Conservation (phyloP, 257 asterid species). For the Dorcoceras hygrometricum region DNA sequence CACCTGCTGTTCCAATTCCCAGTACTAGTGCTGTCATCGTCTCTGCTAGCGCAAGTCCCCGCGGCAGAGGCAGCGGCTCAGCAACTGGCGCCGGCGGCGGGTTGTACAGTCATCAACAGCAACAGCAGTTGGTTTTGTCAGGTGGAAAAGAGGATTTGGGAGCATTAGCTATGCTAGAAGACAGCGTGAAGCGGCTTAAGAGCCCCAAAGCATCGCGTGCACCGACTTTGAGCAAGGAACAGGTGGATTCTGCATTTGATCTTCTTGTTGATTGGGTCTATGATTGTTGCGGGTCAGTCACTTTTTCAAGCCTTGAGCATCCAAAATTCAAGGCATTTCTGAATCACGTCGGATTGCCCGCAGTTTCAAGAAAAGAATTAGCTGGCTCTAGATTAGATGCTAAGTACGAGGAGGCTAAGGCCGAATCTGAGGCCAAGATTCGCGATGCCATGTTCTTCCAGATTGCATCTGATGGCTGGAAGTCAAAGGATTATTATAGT, state of each 20-base stretch:
- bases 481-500: constrained; percentile 30
- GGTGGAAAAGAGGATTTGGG: constrained; percentile 97
- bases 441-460: constrained; percentile 98
- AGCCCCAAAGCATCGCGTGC: constrained; percentile 74
- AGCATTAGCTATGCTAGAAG: constrained; percentile 80
- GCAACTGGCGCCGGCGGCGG: constrained; percentile 25
- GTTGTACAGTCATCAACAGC: constrained; percentile 42
- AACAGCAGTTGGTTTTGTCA: constrained; percentile 58
- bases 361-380: constrained; percentile 56
- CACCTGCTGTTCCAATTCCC: constrained; percentile 46
- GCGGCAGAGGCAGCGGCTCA: not conserved
- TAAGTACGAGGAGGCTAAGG: constrained; percentile 64
- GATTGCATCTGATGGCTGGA: constrained; percentile 87
- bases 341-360: constrained; percentile 73
- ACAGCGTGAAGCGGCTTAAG: constrained; percentile 80
- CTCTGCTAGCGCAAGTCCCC: constrained; percentile 31
- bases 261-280: constrained; percentile 82
- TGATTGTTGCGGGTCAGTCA: constrained; percentile 85
- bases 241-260: constrained; percentile 70
- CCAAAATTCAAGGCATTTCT: constrained; percentile 88
- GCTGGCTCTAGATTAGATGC: constrained; percentile 60
- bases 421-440: constrained; percentile 74
- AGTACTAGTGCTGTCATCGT: constrained; percentile 34
- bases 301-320: constrained; percentile 79
- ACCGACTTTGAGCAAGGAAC: constrained; percentile 59